Percentiles rank a stretch among this genome's conserved stretches.
Evolutionary conservation across 2,329 filamentous ascomycete genomes (phyloP).

Genomic region (Stachybotrys chlorohalonatus): DNA sequence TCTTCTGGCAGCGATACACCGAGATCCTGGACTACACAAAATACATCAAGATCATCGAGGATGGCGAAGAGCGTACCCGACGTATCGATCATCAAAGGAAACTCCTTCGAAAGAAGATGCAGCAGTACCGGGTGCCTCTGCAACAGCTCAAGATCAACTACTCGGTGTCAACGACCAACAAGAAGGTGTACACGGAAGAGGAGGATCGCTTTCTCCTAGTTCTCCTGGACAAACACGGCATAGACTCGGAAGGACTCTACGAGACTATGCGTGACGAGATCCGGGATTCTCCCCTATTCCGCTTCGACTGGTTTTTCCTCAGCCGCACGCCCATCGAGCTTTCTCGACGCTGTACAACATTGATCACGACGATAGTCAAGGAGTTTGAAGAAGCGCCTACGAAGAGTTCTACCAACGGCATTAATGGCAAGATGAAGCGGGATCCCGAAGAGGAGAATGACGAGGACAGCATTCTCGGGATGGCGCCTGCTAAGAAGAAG

Average conservation of each 20-base stretch:
- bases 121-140: constrained; percentile 90
- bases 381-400: constrained; percentile 72
- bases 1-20: constrained; percentile 92
- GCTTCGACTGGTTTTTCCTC: constrained; percentile 99
- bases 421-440: constrained; percentile 64
- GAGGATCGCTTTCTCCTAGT: constrained; percentile 94
- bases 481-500: constrained; percentile 90
- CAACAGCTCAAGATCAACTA: constrained; percentile 99
- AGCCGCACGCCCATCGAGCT: constrained; percentile 90
- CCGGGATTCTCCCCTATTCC: constrained; percentile 85
- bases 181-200: constrained; percentile 98
- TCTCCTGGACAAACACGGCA: constrained; percentile 82
- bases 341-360: constrained; percentile 82
- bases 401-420: constrained; percentile 43
- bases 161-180: constrained; percentile 97
- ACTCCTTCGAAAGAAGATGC: constrained; percentile 90
- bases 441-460: constrained; percentile 75
- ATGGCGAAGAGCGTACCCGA: constrained; percentile 81
- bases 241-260: constrained; percentile 84
- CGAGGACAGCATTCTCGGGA: constrained; percentile 69
- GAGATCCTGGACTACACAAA: constrained; percentile 87
- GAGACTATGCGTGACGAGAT: constrained; percentile 97
- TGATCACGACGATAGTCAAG: constrained; percentile 87
- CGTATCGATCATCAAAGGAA: constrained; percentile 90
- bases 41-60: constrained; percentile 80